These are phyloP conservation scores for Spergularia azorica DNA, from an alignment of 179 eudicot genomes.

Conservation along the genomic window DNA sequence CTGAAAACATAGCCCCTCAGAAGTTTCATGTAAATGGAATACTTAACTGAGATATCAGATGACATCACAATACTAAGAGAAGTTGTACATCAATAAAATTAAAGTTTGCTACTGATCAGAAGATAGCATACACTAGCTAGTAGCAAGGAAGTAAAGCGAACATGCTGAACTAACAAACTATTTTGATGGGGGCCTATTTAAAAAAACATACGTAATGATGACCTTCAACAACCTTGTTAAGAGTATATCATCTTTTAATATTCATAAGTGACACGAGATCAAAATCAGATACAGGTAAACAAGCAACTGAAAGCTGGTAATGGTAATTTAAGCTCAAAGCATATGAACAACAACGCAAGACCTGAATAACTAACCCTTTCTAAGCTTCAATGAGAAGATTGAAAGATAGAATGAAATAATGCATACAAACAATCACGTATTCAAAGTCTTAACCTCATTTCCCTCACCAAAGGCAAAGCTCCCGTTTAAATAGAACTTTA, in stretches of 20 bases:
- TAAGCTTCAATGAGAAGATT: background rate
- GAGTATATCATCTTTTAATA: background rate
- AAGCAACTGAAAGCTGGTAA: background rate
- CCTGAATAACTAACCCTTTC: background rate
- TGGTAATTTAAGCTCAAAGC: background rate
- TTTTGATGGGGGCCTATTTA: background rate
- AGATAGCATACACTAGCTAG: too few relatives aligned
- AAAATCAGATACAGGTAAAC: background rate
- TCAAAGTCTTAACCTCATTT: constrained; percentile 1
- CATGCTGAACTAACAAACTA: too few relatives aligned
- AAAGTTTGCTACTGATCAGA: too few relatives aligned
- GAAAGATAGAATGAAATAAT: background rate
- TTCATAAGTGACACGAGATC: background rate
- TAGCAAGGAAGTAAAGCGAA: too few relatives aligned
- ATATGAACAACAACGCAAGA: background rate
- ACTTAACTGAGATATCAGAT: background rate
- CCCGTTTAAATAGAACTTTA: too few relatives aligned
- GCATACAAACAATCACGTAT: background rate
- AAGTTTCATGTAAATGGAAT: background rate
- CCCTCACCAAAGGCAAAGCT: background rate
- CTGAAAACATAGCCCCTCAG: constrained; percentile 40
- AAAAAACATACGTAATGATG: background rate
- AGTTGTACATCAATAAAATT: background rate
- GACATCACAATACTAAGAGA: background rate
- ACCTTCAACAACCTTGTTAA: background rate